Evolutionary conservation across 768 basidiomycete genomes (phyloP), one percentile per base, ranked within the genome.

Genomic region (Kwoniella dejecticola): DNA sequence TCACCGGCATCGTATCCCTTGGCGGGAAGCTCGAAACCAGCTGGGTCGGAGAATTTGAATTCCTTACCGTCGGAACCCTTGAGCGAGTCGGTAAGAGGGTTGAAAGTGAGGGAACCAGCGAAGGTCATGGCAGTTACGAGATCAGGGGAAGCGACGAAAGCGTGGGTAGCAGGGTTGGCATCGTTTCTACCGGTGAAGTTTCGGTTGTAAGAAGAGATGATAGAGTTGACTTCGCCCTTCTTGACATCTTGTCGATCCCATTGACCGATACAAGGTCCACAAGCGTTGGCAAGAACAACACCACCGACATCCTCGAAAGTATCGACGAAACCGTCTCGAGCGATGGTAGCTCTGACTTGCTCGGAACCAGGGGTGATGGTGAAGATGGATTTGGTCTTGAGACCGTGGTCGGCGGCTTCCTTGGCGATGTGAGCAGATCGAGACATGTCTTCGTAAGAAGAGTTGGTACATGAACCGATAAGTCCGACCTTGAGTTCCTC

Each of bases 181-280:
- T 98, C 96, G 81, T 99, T 99, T 77, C 96, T 92, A 60, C 95
- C 96, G 69, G 96, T 98, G 84, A 99, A 99, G 88, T 99, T 99
- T 80, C 96, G 94, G 87, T 99, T 99, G 86, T 99, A 99, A 19
- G 94, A 97, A 53, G 95, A 95, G 81, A 99, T 91, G 84, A 98
- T 99, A 45, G 96, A 95, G 86, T 98, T 99, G 71, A 85, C 82
- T 72, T 90, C 91, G 75, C 95, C 96, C 86, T 91, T 98, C 85
- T 91, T 88, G 50, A 98, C 91, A 70, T 99, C 96, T 75, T 87
- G 82, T 77, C 96, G 85, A 82, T 98, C 95, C 96, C 96, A 99
- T 80, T 98, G 95, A 74, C 96, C 96, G 67, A 98, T 98, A 81
- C 96, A 98, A 76, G 96, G 96, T 48, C 96, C 96, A 78, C 96